Percentiles rank a stretch among this genome's conserved stretches.
Evolutionary conservation across 2,329 filamentous ascomycete species (phyloP).

Genomic region (Talaromyces rugulosus): DNA sequence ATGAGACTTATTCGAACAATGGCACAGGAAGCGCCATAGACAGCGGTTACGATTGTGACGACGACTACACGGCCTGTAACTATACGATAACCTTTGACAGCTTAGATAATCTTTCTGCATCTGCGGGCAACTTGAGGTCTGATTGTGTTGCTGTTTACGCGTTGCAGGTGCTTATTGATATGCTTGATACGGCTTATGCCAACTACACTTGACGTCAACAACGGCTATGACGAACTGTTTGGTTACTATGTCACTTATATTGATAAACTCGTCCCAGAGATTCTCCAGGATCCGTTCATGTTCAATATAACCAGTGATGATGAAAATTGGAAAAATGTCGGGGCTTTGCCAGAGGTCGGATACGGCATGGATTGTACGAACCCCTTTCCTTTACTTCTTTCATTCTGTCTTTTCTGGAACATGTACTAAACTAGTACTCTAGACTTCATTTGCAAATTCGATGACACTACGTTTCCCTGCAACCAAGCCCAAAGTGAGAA

Average conservation of each 20-base stretch:
- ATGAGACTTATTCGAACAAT: background rate
- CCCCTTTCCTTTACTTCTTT: background rate
- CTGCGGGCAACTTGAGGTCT: background rate
- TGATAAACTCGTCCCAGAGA: background rate
- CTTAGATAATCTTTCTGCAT: background rate
- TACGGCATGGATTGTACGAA: background rate
- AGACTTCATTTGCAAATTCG: background rate
- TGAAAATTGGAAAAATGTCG: background rate
- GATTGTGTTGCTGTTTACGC: background rate
- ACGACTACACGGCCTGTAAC: background rate
- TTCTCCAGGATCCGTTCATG: background rate
- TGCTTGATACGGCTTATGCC: background rate
- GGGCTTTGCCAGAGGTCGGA: background rate
- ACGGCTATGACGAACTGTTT: background rate
- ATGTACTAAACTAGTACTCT: background rate
- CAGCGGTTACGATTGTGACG: background rate
- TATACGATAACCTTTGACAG: background rate
- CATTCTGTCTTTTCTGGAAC: background rate
- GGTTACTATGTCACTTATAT: constrained; percentile 1
- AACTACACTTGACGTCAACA: background rate
- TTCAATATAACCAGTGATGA: background rate
- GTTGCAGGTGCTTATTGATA: background rate
- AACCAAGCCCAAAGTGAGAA: background rate
- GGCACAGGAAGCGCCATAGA: background rate
- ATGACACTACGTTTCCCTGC: background rate